Evolutionary conservation across 1,139 yeast species (phyloP).

Genomic region (Petasospora fabianii): DNA sequence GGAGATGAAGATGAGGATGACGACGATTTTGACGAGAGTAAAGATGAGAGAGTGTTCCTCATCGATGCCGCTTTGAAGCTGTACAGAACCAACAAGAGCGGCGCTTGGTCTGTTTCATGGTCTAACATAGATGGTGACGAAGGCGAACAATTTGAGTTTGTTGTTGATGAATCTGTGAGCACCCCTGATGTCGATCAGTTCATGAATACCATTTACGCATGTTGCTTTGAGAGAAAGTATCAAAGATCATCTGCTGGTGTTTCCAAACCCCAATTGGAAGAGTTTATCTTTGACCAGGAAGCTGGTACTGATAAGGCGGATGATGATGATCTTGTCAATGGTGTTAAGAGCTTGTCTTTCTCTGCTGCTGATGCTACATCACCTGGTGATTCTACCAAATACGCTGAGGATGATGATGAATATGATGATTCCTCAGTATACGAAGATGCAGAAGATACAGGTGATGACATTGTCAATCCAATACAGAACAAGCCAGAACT

Average conservation of each 20-base stretch:
- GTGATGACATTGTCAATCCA: conserved; percentile 1
- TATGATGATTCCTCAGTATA: conserved; percentile 24
- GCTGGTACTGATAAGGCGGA: too few species aligned
- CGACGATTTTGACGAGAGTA: conserved; percentile 42
- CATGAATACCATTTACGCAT: conserved; percentile 56
- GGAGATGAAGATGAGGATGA: conserved; percentile 53
- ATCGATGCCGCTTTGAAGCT: conserved; percentile 60
- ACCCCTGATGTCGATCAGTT: conserved; percentile 59
- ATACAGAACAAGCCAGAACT: conserved; percentile 1
- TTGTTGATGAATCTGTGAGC: conserved; percentile 62
- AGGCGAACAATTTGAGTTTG: conserved; percentile 85
- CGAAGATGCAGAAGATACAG: conserved; percentile 32
- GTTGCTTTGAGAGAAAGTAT: conserved; percentile 77
- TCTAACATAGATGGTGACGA: conserved; percentile 75
- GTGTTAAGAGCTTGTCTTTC: conserved; percentile 8
- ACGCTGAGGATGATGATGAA: conserved; percentile 25
- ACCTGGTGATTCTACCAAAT: conserved; percentile 7
- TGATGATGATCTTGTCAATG: conserved; percentile 6
- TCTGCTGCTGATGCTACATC: background rate
- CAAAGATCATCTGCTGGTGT: conserved; percentile 49
- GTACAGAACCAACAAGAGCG: conserved; percentile 42
- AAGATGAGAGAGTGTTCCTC: conserved; percentile 51
- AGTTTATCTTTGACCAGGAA: conserved; percentile 41
- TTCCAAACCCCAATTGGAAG: conserved; percentile 46
- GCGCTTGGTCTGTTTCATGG: conserved; percentile 67